A percentile compares a stretch with the other conserved stretches of the same genome.
Conservation (phyloP, 306 rosid genomes). For the Cucurbita maxima region DNA sequence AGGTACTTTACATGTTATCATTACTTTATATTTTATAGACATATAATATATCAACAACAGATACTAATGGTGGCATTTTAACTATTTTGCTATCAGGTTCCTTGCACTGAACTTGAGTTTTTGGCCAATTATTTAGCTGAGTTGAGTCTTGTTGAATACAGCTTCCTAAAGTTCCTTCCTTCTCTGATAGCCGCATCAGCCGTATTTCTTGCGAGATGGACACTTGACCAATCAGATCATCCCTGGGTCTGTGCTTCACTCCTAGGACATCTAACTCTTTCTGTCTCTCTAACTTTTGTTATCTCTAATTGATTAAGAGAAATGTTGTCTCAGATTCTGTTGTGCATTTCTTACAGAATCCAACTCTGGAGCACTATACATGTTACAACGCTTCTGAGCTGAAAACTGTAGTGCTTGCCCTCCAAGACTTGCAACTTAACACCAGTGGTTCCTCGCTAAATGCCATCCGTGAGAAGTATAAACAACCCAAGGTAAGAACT, state of each 20-base stretch:
- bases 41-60: neutral
- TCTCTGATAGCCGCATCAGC: conserved; percentile 83
- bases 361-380: conserved; percentile 66
- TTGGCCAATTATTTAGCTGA: conserved; percentile 85
- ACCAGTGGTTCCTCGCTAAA: conserved; percentile 38
- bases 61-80: neutral
- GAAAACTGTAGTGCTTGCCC: conserved; percentile 48
- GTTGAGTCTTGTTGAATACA: conserved; percentile 64
- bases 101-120: conserved; percentile 57
- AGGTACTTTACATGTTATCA: conserved; percentile 29
- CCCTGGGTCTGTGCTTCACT: conserved; percentile 48
- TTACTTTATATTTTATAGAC: neutral
- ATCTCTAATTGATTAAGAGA: neutral
- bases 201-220: conserved; percentile 94
- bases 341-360: conserved; percentile 37
- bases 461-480: conserved; percentile 65
- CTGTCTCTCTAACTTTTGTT: neutral
- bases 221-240: conserved; percentile 50
- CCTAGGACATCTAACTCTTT: neutral
- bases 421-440: conserved; percentile 54
- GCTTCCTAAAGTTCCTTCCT: conserved; percentile 68
- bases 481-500: conserved; percentile 45
- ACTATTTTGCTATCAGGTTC: conserved; percentile 35
- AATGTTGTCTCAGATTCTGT: neutral
- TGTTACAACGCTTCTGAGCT: conserved; percentile 52